Evolutionary conservation across 2,329 filamentous ascomycete species (phyloP), one percentile per base, ranked within the genome.

Genomic region (Pseudogymnoascus sp.): DNA sequence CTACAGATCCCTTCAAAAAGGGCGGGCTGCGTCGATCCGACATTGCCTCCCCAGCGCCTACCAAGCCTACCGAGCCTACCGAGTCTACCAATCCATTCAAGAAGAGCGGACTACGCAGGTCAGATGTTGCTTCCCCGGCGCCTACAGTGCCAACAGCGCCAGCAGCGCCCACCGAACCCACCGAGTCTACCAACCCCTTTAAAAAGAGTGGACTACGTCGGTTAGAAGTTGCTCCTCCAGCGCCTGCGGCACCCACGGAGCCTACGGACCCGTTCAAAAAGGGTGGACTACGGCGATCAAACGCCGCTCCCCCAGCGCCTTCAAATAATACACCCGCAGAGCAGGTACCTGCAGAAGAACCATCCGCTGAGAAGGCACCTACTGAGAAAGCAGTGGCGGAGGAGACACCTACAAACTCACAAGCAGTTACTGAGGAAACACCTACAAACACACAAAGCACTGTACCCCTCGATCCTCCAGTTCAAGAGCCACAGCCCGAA

Each of bases 1-100:
- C 8, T 39, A 39, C n/a, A 5, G 36, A 39, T n/a, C 36, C 36
- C n/a, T 39, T 39, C 7, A 62, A 39, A 60, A 30, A 39, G 64
- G 64, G 11, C 39, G 65, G 35, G 45, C 62, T 25, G 63, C 63
- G 36, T 2, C 36, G n/a, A 9, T 39, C 36, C 3, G 36, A 16
- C n/a, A 16, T 16, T 3, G 36, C 36, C 16, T 38, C 36, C n/a
- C 36, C n/a, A 16, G 36, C 36, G 8, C 5, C 36, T 12, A 14
- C 33, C 11, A 11, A 35, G 6, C 36, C 36, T 6, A 62, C 65
- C 8, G 58, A 63, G 35, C 25, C 62, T 9, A 62, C 60, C 14
- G 52, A 61, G 25, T 30, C 60, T 6, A 19, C 55, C 11, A 12
- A 42, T 12, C 30, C 42, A 22, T 23, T 59, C 49, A 33, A 60